Percentiles rank a stretch among this genome's conserved stretches.
Evolutionary conservation across 1,284 basidiomycete genomes (phyloP).

Genomic region (Afroboletus lepidellus): DNA sequence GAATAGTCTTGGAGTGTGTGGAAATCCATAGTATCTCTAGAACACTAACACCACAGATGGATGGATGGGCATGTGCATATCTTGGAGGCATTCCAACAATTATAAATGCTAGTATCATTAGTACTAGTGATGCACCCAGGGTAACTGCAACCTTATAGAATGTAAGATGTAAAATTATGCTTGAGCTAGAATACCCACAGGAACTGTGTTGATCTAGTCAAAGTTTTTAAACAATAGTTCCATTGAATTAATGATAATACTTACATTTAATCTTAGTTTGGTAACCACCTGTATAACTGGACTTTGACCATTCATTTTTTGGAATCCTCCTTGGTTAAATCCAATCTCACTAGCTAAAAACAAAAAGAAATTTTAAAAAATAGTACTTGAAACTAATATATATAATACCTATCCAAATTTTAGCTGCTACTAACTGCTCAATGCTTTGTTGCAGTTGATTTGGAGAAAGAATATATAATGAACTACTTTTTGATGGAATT

Average conservation of each 20-base stretch:
- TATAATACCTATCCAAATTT: neutral
- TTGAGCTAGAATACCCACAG: neutral
- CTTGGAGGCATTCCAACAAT: neutral
- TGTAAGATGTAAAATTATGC: neutral
- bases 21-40: neutral
- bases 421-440: neutral
- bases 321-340: neutral
- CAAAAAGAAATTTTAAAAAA: neutral
- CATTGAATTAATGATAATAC: neutral
- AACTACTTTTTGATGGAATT: neutral
- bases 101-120: neutral
- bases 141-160: neutral
- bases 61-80: neutral
- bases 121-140: neutral
- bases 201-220: neutral
- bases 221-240: neutral
- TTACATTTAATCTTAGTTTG: conserved; percentile 1
- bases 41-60: neutral
- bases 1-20: neutral
- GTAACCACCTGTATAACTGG: neutral
- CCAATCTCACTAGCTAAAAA: neutral
- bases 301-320: neutral
- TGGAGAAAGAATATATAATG: neutral
- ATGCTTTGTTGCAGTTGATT: neutral
- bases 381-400: neutral